Conservation (phyloP, 495 filamentous ascomycete species). For the Hyaloscypha bicolor region DNA sequence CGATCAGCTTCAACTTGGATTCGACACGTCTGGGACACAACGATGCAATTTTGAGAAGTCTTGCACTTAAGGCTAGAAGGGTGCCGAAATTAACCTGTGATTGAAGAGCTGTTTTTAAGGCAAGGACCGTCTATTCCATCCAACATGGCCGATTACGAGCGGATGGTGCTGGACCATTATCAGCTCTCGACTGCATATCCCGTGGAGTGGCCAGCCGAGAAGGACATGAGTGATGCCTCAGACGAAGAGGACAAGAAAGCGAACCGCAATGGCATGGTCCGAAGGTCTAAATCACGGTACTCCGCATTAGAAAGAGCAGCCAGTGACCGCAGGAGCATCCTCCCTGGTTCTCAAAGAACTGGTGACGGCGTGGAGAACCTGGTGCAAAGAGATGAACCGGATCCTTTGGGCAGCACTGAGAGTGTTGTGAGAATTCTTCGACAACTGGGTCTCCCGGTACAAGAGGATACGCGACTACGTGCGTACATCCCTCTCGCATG, state of each 20-base stretch:
- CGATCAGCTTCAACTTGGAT: not conserved
- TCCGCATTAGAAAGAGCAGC: slow-evolving; percentile 77
- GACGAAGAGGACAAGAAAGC: slow-evolving; percentile 58
- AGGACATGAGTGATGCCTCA: slow-evolving; percentile 69
- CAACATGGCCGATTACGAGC: slow-evolving; percentile 65
- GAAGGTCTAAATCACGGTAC: slow-evolving; percentile 75
- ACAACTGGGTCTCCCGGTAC: slow-evolving; percentile 74
- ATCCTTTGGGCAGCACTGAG: slow-evolving; percentile 78
- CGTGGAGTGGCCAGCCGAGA: slow-evolving; percentile 81
- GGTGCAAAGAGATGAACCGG: slow-evolving; percentile 86
- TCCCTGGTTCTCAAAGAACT: slow-evolving; percentile 70
- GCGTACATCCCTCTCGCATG: slow-evolving; percentile 37
- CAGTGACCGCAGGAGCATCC: slow-evolving; percentile 63
- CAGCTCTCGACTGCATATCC: slow-evolving; percentile 80
- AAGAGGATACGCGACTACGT: slow-evolving; percentile 81
- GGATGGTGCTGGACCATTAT: slow-evolving; percentile 84
- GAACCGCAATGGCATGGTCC: slow-evolving; percentile 37
- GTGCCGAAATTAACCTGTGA: not conserved
- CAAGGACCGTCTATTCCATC: not conserved
- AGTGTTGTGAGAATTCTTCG: slow-evolving; percentile 84
- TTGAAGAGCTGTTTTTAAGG: not conserved
- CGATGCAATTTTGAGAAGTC: not conserved
- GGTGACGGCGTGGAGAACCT: slow-evolving; percentile 70
- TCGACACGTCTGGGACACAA: not conserved
- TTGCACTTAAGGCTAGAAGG: not conserved